These are phyloP conservation scores for Nyssa sinensis DNA, from an alignment of 148 eudicot species.

Conservation along the genomic window DNA sequence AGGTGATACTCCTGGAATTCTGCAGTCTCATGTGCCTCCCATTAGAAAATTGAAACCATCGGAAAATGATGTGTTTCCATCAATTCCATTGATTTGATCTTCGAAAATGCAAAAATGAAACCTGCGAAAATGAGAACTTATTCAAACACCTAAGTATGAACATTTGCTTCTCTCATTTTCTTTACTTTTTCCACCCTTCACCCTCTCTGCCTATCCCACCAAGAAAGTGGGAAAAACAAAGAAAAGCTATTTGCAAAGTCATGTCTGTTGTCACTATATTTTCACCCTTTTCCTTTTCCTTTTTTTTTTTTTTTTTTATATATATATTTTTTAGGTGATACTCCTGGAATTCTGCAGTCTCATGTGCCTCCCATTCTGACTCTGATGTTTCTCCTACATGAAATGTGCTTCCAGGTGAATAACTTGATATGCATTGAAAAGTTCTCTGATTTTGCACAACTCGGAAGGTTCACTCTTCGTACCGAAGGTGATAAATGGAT, in stretches of 20 bases:
- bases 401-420: conserved; percentile 34
- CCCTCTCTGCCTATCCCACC: too few species aligned
- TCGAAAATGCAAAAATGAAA: too few species aligned
- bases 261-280: neutral
- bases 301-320: neutral
- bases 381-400: neutral
- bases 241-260: neutral
- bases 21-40: neutral
- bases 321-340: too few species aligned
- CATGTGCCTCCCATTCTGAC: neutral
- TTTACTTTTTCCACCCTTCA: too few species aligned
- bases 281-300: neutral
- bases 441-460: conserved; percentile 52
- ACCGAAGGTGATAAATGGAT: conserved; percentile 45
- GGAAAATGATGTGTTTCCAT: too few species aligned
- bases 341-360: neutral
- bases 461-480: conserved; percentile 65
- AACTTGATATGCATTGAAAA: conserved; percentile 55
- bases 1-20: neutral
- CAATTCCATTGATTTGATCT: too few species aligned
- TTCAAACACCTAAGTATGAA: too few species aligned
- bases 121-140: too few species aligned
- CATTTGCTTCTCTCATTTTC: neutral
- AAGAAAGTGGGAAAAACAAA: too few species aligned
- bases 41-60: too few species aligned